Base-by-base conservation (phyloP, 495 filamentous ascomycete species). In the Collariella sp. region DNA sequence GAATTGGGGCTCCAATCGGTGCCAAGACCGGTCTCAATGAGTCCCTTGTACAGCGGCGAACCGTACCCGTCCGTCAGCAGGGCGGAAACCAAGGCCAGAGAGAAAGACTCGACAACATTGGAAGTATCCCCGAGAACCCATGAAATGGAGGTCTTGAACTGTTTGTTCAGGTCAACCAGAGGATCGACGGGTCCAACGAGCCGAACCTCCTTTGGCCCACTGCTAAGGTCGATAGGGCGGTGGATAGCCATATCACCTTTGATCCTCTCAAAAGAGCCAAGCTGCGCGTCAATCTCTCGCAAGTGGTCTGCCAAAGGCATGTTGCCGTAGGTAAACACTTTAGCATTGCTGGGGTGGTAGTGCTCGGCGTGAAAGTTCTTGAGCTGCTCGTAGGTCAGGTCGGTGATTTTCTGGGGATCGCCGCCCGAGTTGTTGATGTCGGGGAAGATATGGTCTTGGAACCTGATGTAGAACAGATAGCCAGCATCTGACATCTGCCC, bases 401-500 rank as follows among this genome's bases (percentile, higher is more conserved):
- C 89, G 7, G 93, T 96, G 62, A 98, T 98, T 69, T 89, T 95
- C 61, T 88, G 83, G 0, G 93, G 93, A 66, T 97, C 93, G 19
- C 93, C 93, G 23, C 94, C 93, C 3, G 90, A 96, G 72, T 98
- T 96, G 70, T 97, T 85, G 58, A 98, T 84, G 13, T 84, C 81
- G 0, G 93, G 93, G 64, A 93, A 89, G 19, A 98, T 88, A 68
- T 91, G 89, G 57, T 98, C 89, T 64, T 93, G 88, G 65, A 94
- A 97, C 48, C 82, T 76, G 55, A 96, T 93, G 60, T 95, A 96
- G 72, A 85, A 98, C 3, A 97, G 77, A 67, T 98, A 97, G 62
- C 88, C 88, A 13, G 93, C 88, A 68, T 97, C 93, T 7, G 93
- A 97, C 82, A 97, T 95, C 65, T 96, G 89, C 0, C 93, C 93